phyloP scores from a whole-genome alignment of 116 monocot genomes.

The Phalaenopsis hybrid region DNA sequence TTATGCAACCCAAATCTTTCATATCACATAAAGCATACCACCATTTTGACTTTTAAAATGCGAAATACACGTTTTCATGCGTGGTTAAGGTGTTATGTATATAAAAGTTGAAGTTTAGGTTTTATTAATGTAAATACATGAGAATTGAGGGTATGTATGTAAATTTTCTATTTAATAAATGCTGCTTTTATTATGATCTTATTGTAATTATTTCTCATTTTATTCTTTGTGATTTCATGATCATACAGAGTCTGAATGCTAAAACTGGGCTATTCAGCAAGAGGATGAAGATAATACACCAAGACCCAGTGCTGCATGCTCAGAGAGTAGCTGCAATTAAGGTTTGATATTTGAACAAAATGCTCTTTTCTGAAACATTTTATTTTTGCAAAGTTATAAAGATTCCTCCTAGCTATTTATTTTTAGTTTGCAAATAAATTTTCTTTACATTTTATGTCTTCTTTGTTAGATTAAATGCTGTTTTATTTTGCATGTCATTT shows the following conservation, averaged over 20 bases:
- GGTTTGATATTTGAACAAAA: slow-evolving; percentile 25
- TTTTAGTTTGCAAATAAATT: neutral
- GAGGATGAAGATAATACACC: slow-evolving; percentile 86
- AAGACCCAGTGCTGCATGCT: slow-evolving; percentile 70
- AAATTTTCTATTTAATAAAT: too few species aligned
- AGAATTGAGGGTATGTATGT: too few species aligned
- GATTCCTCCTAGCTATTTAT: neutral
- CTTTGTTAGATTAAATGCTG: neutral
- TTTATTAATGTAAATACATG: too few species aligned
- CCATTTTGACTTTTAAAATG: too few species aligned
- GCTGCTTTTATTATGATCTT: too few species aligned
- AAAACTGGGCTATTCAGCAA: slow-evolving; percentile 96
- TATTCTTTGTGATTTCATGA: slow-evolving; percentile 12
- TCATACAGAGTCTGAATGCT: slow-evolving; percentile 92
- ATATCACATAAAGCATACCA: too few species aligned
- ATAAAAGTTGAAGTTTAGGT: too few species aligned
- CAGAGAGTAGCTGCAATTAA: slow-evolving; percentile 89
- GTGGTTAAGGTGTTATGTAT: too few species aligned
- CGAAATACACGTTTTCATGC: too few species aligned
- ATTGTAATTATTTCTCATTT: neutral
- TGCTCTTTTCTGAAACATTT: neutral
- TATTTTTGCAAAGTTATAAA: too few species aligned
- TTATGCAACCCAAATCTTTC: too few species aligned
- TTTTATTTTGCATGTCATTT: slow-evolving; percentile 2
- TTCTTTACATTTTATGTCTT: neutral